phyloP scores from a whole-genome alignment of 257 asterid genomes.

The Datura wrightii region DNA sequence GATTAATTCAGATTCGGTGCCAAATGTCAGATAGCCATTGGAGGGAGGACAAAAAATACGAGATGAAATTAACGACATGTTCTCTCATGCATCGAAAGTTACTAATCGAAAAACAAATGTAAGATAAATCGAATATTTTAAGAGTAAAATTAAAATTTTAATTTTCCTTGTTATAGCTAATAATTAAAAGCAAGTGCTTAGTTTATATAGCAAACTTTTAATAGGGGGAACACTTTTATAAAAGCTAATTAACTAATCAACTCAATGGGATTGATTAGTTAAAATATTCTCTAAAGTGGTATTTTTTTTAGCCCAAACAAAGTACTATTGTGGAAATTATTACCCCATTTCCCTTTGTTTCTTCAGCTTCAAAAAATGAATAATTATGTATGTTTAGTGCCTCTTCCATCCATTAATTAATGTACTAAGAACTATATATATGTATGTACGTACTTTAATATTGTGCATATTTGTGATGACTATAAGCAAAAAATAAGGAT shows the following conservation, averaged over 20 bases:
- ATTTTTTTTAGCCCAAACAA: constrained; percentile 32
- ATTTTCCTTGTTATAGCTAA: too few relatives aligned
- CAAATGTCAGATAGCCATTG: too few relatives aligned
- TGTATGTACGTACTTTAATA: neutral
- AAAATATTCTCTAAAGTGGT: constrained; percentile 4
- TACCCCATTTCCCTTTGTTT: constrained; percentile 36
- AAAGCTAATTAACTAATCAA: constrained; percentile 25
- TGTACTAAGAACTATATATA: neutral
- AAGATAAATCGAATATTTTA: too few relatives aligned
- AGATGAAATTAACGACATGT: too few relatives aligned
- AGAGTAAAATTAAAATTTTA: too few relatives aligned
- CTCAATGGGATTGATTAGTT: neutral
- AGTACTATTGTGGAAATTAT: constrained; percentile 36
- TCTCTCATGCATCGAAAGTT: too few relatives aligned
- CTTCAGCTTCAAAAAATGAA: constrained; percentile 28
- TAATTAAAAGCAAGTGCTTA: too few relatives aligned
- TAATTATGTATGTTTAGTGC: constrained; percentile 32
- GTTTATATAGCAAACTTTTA: neutral
- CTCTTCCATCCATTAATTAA: constrained; percentile 24
- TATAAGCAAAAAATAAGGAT: too few relatives aligned
- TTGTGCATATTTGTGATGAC: neutral
- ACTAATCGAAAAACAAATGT: too few relatives aligned
- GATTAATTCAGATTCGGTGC: neutral
- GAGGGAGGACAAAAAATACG: too few relatives aligned
- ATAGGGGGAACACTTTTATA: constrained; percentile 35